Conservation (phyloP, 225 moss, liverwort and hornwort species). For the Lunularia cruciata region DNA sequence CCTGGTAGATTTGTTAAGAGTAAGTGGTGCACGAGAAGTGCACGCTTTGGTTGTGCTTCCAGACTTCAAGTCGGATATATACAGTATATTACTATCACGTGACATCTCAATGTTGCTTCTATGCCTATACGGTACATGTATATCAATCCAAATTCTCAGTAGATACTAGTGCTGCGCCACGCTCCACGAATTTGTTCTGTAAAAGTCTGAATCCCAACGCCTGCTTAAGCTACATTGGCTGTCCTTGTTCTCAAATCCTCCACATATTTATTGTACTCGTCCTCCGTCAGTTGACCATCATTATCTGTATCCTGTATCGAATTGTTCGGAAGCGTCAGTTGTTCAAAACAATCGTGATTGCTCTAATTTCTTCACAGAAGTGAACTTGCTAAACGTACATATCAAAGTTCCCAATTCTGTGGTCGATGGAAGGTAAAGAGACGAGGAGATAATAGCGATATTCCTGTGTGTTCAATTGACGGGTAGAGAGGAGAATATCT, state of each 20-base stretch:
- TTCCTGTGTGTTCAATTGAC: not conserved
- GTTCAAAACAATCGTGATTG: not conserved
- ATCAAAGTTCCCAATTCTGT: not conserved
- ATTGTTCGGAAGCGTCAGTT: not conserved
- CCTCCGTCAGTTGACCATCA: slow-evolving; percentile 42
- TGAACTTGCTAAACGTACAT: not conserved
- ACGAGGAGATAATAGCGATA: not conserved
- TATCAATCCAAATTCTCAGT: not conserved
- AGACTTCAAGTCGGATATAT: not conserved
- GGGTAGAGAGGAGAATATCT: not conserved
- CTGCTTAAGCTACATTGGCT: not conserved
- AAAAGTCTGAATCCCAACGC: not conserved
- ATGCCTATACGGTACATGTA: not conserved
- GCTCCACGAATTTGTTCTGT: not conserved
- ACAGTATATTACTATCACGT: not conserved
- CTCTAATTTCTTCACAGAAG: not conserved
- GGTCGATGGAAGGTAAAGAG: not conserved
- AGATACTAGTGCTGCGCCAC: not conserved
- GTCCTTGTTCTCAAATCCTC: not conserved
- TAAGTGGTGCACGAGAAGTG: slow-evolving; percentile 16
- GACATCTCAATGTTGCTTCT: slow-evolving; percentile 6
- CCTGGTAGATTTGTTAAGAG: too few relatives aligned
- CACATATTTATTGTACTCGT: slow-evolving; percentile 32
- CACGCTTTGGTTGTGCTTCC: not conserved
- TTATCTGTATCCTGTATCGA: slow-evolving; percentile 39